Evolutionary conservation across 1,139 yeast genomes (phyloP).

Genomic region (Zygosaccharomyces pseudobailii): DNA sequence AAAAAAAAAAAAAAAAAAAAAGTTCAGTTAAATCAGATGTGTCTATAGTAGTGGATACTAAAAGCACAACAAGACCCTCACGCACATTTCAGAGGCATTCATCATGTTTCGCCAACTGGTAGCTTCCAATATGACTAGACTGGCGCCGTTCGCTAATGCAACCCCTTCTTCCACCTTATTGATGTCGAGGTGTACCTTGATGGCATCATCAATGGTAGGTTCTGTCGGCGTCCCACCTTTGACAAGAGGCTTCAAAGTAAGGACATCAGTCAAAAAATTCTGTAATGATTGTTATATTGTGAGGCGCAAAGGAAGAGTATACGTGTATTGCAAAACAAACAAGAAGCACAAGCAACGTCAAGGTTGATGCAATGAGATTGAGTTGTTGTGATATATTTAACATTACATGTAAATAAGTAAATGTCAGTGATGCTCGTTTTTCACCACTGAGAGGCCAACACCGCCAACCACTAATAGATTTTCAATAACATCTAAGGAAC

Average conservation of each 20-base stretch:
- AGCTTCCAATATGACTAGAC: constrained; percentile 7
- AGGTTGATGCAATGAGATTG: constrained; percentile 44
- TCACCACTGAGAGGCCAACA: constrained; percentile 62
- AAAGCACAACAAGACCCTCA: background rate
- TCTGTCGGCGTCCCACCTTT: constrained; percentile 19
- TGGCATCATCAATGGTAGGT: constrained; percentile 13
- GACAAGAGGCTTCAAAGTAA: constrained; percentile 58
- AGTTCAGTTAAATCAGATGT: too few species aligned
- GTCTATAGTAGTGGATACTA: background rate
- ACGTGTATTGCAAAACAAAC: constrained; percentile 86
- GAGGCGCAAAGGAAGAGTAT: constrained; percentile 89
- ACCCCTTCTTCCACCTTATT: constrained; percentile 3
- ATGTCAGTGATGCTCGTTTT: constrained; percentile 12
- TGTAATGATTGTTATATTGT: constrained; percentile 90
- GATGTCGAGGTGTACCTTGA: constrained; percentile 1
- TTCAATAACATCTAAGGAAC: constrained; percentile 49
- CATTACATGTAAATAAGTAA: constrained; percentile 5
- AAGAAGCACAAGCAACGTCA: constrained; percentile 97
- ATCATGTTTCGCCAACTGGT: constrained; percentile 12
- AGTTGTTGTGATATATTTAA: constrained; percentile 1
- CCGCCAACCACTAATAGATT: constrained; percentile 56
- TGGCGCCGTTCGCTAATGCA: constrained; percentile 5
- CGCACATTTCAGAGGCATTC: background rate
- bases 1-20: background rate
- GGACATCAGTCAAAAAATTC: constrained; percentile 85